Base-by-base conservation (phyloP, 2,329 filamentous ascomycete species). In the Didymella arachidicola region DNA sequence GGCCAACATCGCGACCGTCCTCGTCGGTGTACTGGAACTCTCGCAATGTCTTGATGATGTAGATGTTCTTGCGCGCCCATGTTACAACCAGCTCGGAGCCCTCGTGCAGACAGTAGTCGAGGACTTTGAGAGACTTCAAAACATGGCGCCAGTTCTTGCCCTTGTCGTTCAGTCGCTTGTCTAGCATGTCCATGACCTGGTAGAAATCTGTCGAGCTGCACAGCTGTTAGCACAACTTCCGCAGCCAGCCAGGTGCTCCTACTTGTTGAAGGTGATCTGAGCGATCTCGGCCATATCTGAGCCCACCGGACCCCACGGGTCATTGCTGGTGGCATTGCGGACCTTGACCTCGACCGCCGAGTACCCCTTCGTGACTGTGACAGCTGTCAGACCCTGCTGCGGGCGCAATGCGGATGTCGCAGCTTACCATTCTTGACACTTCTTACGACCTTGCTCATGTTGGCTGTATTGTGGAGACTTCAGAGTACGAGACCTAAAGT, bases 141-240 rank as follows among this genome's bases (percentile, higher is more conserved):
- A 99, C 95, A 77, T 99, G 95, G 71, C 95, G 89, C 95, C 95
- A 99, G 78, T 99, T 99, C 84, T 98, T 99, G 74, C 95, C 95
- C 80, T 99, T 98, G 79, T 99, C 95, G 72, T 99, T 99, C 73
- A 99, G 82, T 68, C 95, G 90, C 83, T 98, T 98, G 80, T 99
- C 95, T 67, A 99, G 84, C 92, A 99, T 99, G 78, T 99, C 95
- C 89, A 99, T 97, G 72, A 99, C 97, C 77, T 99, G 94, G 82
- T 97, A 97, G 81, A 99, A 99, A 78, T 98, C 95, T 79, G 90
- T 94, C 34, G 93, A 93, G 75, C 94, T 96, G 69, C 39, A 45
- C 38, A 57, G 22, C 42, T 42, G 64, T 77, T 65, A 77, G 73
- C 66, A 66, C 61, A 57, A 57, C 61, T 45, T 46, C 48, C 43